These are phyloP conservation scores for Saturnispora bothae DNA, from an alignment of 805 yeast genomes.

Conservation along the genomic window DNA sequence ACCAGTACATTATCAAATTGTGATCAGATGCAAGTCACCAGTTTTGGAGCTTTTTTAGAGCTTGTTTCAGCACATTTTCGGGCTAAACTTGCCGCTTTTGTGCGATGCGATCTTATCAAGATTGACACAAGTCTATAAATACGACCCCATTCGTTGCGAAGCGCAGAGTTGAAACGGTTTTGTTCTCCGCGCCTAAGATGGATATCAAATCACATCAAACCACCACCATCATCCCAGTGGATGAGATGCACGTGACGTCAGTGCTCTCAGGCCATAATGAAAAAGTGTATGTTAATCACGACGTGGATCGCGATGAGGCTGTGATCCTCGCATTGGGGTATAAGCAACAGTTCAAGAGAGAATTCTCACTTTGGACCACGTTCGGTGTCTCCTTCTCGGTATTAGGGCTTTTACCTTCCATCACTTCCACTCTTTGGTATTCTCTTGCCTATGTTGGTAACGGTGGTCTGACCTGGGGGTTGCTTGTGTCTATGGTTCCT, in stretches of 20 bases:
- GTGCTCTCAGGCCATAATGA: slow-evolving; percentile 18
- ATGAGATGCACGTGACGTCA: slow-evolving; percentile 18
- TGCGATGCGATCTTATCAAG: too few species aligned
- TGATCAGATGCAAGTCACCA: too few species aligned
- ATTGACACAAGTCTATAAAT: too few species aligned
- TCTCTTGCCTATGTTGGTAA: slow-evolving; percentile 53
- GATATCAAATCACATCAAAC: slow-evolving; percentile 11
- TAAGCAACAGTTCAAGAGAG: slow-evolving; percentile 56
- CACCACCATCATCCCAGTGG: slow-evolving; percentile 19
- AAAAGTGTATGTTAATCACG: slow-evolving; percentile 34
- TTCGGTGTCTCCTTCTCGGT: slow-evolving; percentile 58
- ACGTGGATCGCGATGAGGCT: slow-evolving; percentile 40
- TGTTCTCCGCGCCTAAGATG: too few species aligned
- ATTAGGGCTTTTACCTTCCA: slow-evolving; percentile 54
- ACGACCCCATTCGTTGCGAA: too few species aligned
- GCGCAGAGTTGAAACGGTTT: too few species aligned
- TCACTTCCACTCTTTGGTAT: slow-evolving; percentile 53
- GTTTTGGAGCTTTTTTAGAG: too few species aligned
- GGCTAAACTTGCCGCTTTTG: too few species aligned
- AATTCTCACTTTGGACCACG: slow-evolving; percentile 44
- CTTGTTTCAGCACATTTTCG: too few species aligned
- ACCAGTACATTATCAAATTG: too few species aligned
- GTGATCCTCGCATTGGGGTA: slow-evolving; percentile 49
- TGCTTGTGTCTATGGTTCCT: slow-evolving; percentile 43
- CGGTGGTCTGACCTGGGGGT: slow-evolving; percentile 58